Evolutionary conservation across 1,284 basidiomycete genomes (phyloP), one percentile per base, ranked within the genome.

Genomic region (Ceratorhiza oryzae-sativae): DNA sequence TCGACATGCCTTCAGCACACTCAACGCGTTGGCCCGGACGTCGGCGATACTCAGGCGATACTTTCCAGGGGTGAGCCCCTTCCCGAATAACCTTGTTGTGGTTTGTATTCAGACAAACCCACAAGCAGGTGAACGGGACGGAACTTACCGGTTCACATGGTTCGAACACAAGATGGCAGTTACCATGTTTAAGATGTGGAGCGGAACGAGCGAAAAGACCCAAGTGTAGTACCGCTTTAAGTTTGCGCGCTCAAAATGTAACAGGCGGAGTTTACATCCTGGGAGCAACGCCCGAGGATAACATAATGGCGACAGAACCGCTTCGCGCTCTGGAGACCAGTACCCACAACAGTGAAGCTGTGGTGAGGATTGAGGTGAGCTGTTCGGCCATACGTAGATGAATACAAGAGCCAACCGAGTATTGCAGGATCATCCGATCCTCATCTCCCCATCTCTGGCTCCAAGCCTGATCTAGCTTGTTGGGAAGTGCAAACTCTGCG

Each of bases 401-500:
- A 23, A 39, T 42, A n/a, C 27, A 32, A 30, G 42, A 15, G 18
- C 68, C 59, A 30, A 76, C 74, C 3, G 86, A 80, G 77, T 91
- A 85, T 78, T 94, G 91, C 55, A 94, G 84, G 65, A 87, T 79
- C 9, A 87, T 82, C 45, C 90, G 83, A 1, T 86, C 88, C 2
- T 82, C 75, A 3, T 85, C 81, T 1, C 87, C 88, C 76, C 89
- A 87, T 78, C 84, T 84, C 67, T 87, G 83, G 75, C 86, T 88
- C 91, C 91, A 93, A 27, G 89, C 86, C 72, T 86, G 80, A 79
- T 90, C 89, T 73, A 92, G 83, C 80, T 92, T 92, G 75, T 86
- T 85, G 77, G 90, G 88, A 73, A 93, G 85, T 48, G 89, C 84
- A 81, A 90, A 92, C 0, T 86, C 84, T 74, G 83, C 82, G 51